Base-by-base conservation (phyloP, 2,329 filamentous ascomycete genomes). In the Fusarium mangiferae region DNA sequence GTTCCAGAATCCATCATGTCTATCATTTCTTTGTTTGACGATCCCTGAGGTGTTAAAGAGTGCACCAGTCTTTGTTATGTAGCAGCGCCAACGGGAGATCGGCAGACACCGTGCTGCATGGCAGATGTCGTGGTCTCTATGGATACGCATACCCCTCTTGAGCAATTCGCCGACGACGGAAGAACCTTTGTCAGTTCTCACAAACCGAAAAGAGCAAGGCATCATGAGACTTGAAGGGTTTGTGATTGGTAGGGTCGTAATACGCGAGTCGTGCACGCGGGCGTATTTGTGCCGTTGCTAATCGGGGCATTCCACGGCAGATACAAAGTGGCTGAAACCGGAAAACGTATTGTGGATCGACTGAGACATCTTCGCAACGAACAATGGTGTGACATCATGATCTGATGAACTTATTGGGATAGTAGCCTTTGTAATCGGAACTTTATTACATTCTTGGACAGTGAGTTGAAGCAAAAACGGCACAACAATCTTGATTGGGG, bases 141-240 rank as follows among this genome's bases (percentile, higher is more conserved):
- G 7, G 45, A 28, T 33, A 51, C 17, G 17, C 12, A 24, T 35
- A 51, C 48, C 28, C 48, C 17, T 7, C 2, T 51, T 5, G 15
- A 18, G 7, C 5, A 33, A 10, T 33, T 33, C 48, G 22, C 22
- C 48, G 48, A 51, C 17, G 17, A 35, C 8, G 15, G 17, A 9
- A n/a, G 20, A 54, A 28, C 20, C 14, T 28, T 28, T 28, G 20
- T 39, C 17, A 51, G 12, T 35, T 51, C 22, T 51, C 30, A 20
- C 17, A 51, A 20, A 24, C 48, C 28, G 8, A 35, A 24, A 51
- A 1, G 6, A 35, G 48, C 17, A 18, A 7, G n/a, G 42, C 42
- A 24, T 44, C n/a, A 24, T 24, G 17, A 45, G 8, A 14, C 7
- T 14, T 0, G 0, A 20, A 9, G 17, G 3, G 0, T 20, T 20